Evolutionary conservation across 2,329 filamentous ascomycete genomes (phyloP), one percentile per base, ranked within the genome.

Genomic region (Tetracladium maxilliforme): DNA sequence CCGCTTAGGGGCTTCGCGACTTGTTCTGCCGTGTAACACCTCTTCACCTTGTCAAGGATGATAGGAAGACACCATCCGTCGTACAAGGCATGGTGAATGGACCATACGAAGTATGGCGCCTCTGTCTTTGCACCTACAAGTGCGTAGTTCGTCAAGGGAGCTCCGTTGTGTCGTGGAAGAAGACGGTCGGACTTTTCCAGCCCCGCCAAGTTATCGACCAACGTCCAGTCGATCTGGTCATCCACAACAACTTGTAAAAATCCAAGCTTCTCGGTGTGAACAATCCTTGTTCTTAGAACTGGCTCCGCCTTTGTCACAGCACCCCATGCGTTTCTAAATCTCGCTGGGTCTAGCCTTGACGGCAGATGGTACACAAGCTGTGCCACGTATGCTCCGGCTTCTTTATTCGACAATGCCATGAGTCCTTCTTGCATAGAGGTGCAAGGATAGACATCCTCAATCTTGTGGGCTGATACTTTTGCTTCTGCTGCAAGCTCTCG

Each of bases 21-120:
- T n/a, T n/a, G n/a, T n/a, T n/a, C n/a, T n/a, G n/a, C n/a, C n/a
- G n/a, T n/a, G n/a, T n/a, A n/a, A n/a, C n/a, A n/a, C n/a, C n/a
- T n/a, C n/a, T n/a, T n/a, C n/a, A 48, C 35, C 21, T 40, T 33
- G 16, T 39, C 26, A 10, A 50, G 25, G 5, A 52, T 33, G 14
- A 46, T 16, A 3, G 44, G 38, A 28, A 43, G 35, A 1, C 54
- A 58, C 52, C 48, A 57, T 7, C 60, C 61, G 39, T 66, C 61
- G 31, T 64, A 65, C 2, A 65, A 42, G 5, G 57, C 58, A 27
- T 65, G 61, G 29, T 65, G 61, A 25, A 61, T 51, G 1, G 56
- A 57, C 45, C 58, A 58, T 4, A 61, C 47, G 11, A 66, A 55
- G 33, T 58, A 51, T 16, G 21, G 47, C 20, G 34, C n/a, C n/a